phyloP scores from a whole-genome alignment of 495 filamentous ascomycete genomes.

The Parmelia sp. region DNA sequence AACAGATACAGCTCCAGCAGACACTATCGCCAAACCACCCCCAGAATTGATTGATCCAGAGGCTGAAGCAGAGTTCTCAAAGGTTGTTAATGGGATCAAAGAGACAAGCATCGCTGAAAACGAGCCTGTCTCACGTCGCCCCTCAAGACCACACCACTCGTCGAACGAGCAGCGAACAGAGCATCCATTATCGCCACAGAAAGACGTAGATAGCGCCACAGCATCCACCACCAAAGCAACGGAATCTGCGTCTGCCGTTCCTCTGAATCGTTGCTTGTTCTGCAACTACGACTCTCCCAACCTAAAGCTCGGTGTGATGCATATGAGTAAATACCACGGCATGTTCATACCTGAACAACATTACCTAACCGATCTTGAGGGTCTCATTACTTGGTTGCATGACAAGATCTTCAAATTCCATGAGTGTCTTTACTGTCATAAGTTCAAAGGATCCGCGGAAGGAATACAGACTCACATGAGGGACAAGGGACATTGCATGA shows the following conservation, averaged over 20 bases:
- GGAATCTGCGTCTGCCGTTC: constrained; percentile 28
- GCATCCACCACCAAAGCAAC: constrained; percentile 20
- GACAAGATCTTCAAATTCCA: constrained; percentile 70
- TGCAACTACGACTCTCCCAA: constrained; percentile 75
- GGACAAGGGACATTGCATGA: constrained; percentile 93
- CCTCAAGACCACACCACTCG: constrained; percentile 51
- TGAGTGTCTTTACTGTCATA: constrained; percentile 80
- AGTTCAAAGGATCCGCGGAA: constrained; percentile 61
- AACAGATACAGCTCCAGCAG: constrained; percentile 42
- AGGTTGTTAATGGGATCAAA: constrained; percentile 73
- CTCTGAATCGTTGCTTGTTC: constrained; percentile 74
- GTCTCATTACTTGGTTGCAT: constrained; percentile 67
- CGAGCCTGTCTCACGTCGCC: constrained; percentile 45
- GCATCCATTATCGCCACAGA: constrained; percentile 32
- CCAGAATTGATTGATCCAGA: constrained; percentile 46
- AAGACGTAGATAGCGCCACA: constrained; percentile 22
- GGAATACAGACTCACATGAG: constrained; percentile 93
- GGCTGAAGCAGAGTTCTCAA: constrained; percentile 66
- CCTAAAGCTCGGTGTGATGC: constrained; percentile 63
- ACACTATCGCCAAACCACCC: constrained; percentile 4
- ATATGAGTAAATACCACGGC: constrained; percentile 90
- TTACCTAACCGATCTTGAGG: constrained; percentile 74
- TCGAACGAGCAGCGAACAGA: constrained; percentile 38
- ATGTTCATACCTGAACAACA: constrained; percentile 90
- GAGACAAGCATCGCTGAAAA: constrained; percentile 59